Conservation (phyloP, 495 filamentous ascomycete genomes). For the Niebla homalea region DNA sequence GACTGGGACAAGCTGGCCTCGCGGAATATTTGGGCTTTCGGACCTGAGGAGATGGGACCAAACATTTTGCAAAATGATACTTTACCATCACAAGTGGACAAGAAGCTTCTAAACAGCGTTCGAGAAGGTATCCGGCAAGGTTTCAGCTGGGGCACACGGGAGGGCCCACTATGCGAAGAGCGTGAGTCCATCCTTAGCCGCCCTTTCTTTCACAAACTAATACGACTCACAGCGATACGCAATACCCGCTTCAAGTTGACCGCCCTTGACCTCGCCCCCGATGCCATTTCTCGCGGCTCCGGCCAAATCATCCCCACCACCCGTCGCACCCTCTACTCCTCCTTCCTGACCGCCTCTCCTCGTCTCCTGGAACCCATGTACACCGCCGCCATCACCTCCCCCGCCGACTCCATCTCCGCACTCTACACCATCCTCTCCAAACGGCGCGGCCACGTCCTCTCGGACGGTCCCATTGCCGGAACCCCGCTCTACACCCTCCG, state of each 20-base stretch:
- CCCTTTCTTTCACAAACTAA: neutral
- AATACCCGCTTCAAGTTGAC: conserved; percentile 93
- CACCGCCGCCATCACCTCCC: conserved; percentile 79
- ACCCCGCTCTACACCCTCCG: conserved; percentile 88
- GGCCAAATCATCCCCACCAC: conserved; percentile 96
- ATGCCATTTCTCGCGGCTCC: conserved; percentile 86
- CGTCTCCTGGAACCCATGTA: conserved; percentile 95
- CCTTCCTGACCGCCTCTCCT: conserved; percentile 92
- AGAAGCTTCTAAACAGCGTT: conserved; percentile 73
- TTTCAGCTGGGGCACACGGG: conserved; percentile 88
- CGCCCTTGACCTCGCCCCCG: conserved; percentile 71
- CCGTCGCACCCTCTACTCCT: conserved; percentile 80
- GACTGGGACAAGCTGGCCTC: conserved; percentile 92
- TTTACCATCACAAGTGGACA: conserved; percentile 76
- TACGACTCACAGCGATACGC: conserved; percentile 55
- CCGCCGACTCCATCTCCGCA: conserved; percentile 74
- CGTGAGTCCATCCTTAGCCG: conserved; percentile 44
- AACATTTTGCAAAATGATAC: conserved; percentile 98
- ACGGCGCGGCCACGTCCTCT: conserved; percentile 81
- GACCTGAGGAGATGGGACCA: conserved; percentile 85
- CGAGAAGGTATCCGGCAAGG: conserved; percentile 88
- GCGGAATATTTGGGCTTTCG: conserved; percentile 96
- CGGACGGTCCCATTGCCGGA: conserved; percentile 84
- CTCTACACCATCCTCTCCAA: conserved; percentile 86
- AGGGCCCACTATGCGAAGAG: conserved; percentile 97